These are phyloP conservation scores for Paramecium sexaurelia DNA, from an alignment of 73 alveolate species.

Conservation along the genomic window DNA sequence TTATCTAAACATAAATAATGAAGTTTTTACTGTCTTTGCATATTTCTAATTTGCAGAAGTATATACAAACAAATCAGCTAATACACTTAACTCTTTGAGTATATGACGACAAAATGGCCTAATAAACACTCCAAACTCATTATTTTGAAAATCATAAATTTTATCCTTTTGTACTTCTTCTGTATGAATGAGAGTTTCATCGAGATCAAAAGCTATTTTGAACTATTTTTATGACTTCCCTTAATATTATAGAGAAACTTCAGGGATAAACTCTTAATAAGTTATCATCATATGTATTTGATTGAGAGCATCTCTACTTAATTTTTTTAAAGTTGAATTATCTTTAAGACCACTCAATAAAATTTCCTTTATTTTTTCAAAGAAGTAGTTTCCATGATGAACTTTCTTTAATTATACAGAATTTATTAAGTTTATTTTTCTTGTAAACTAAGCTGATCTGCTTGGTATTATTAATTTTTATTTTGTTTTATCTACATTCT, in stretches of 20 bases:
- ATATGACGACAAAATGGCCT: background rate
- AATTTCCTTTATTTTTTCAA: background rate
- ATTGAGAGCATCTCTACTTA: background rate
- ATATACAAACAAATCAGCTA: background rate
- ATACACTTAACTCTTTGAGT: background rate
- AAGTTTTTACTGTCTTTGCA: background rate
- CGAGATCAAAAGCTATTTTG: background rate
- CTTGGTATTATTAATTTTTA: background rate
- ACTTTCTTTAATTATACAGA: background rate
- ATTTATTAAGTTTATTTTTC: background rate
- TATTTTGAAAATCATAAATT: background rate
- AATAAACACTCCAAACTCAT: background rate
- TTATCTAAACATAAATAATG: background rate
- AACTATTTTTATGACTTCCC: background rate
- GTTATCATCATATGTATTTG: background rate
- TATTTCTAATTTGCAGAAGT: background rate
- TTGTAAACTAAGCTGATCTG: background rate
- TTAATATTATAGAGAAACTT: background rate
- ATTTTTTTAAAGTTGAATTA: background rate
- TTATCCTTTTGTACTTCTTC: background rate
- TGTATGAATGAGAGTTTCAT: slow-evolving; percentile 6
- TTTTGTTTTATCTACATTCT: background rate
- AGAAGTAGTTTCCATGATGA: background rate
- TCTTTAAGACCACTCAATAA: background rate
- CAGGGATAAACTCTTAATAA: background rate